Conservation (phyloP, 768 basidiomycete species). For the Tulasnella sp. region DNA sequence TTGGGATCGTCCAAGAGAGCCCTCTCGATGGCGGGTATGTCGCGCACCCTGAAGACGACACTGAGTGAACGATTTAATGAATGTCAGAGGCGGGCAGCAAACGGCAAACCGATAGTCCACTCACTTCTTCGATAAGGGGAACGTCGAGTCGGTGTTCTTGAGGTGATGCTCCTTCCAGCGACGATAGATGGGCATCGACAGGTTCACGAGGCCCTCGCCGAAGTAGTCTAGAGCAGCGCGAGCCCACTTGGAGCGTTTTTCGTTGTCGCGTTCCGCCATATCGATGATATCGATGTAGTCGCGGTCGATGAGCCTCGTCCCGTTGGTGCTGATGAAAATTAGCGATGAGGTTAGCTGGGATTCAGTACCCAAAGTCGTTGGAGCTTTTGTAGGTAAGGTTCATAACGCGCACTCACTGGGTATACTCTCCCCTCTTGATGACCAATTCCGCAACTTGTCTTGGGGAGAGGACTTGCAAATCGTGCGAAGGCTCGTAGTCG, state of each 20-base stretch:
- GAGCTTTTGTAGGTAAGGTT: no score
- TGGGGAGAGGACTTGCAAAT: background rate
- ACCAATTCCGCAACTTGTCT: background rate
- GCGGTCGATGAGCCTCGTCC: background rate
- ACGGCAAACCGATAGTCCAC: background rate
- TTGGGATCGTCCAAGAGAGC: background rate
- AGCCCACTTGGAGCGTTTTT: conserved; percentile 2
- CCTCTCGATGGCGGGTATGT: conserved; percentile 9
- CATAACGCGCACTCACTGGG: background rate
- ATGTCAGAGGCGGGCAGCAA: no score
- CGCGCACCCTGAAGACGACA: background rate
- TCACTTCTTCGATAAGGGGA: background rate
- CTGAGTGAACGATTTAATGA: background rate
- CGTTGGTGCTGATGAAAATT: background rate
- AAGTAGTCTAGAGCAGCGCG: background rate
- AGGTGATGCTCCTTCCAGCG: background rate
- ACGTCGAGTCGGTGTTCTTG: background rate
- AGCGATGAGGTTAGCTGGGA: no score
- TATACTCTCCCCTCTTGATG: background rate
- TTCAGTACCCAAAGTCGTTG: no score
- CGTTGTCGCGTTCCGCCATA: background rate
- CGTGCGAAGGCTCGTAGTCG: background rate
- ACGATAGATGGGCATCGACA: conserved; percentile 9
- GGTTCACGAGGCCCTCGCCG: background rate
- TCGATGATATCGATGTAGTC: background rate